Evolutionary conservation across 192 early-diverging fungal genomes (phyloP).

Genomic region (Backusella circina): DNA sequence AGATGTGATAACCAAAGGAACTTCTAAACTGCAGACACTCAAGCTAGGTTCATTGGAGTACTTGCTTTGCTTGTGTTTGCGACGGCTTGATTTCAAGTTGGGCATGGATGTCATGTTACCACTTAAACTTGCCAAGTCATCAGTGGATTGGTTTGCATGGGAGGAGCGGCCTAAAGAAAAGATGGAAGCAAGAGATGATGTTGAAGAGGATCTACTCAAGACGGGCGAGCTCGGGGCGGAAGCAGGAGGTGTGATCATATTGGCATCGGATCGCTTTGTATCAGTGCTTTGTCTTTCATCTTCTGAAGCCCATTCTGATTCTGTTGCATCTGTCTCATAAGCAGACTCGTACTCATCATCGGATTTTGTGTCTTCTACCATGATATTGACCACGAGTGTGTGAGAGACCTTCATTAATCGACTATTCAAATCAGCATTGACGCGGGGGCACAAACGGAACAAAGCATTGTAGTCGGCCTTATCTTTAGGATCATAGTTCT

Average conservation of each 20-base stretch:
- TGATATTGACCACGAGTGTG: conserved; percentile 26
- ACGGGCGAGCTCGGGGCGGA: conserved; percentile 4
- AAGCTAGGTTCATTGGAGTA: conserved; percentile 1
- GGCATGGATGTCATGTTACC: not conserved
- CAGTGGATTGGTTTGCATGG: not conserved
- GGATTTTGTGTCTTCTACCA: conserved; percentile 4
- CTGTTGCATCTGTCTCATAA: conserved; percentile 1
- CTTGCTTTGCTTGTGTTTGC: not conserved
- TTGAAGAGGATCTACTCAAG: conserved; percentile 22
- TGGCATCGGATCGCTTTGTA: not conserved
- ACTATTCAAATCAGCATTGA: conserved; percentile 30
- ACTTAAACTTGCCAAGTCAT: not conserved
- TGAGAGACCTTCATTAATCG: conserved; percentile 25
- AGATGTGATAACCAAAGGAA: conserved; percentile 28
- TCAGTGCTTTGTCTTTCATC: not conserved
- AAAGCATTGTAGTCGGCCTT: conserved; percentile 27
- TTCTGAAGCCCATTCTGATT: conserved; percentile 11
- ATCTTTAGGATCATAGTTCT: conserved; percentile 22
- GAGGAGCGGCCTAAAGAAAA: conserved; percentile 2
- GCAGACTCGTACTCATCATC: not conserved
- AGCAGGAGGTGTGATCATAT: conserved; percentile 5
- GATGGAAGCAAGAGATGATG: conserved; percentile 19
- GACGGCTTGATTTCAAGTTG: not conserved
- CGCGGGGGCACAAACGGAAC: conserved; percentile 29
- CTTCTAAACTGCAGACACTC: conserved; percentile 13